These are phyloP conservation scores for Ophiostoma himal-ulmi DNA, from an alignment of 2,329 filamentous ascomycete species.

Conservation along the genomic window DNA sequence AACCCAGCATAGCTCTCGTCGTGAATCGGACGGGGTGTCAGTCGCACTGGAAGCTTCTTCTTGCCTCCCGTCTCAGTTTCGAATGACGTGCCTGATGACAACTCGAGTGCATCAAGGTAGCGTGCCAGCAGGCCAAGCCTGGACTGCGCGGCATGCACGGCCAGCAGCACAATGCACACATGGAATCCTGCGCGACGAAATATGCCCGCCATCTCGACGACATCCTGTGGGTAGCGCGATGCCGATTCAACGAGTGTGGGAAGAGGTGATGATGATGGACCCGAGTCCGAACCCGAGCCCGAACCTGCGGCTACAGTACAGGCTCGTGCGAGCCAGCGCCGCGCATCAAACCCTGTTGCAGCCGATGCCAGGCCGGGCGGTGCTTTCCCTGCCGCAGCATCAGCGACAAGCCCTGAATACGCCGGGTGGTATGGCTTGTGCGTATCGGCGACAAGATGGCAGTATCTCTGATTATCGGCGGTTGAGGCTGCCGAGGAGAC, in stretches of 20 bases:
- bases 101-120: constrained; percentile 32
- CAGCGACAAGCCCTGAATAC: constrained; percentile 33
- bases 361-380: constrained; percentile 36
- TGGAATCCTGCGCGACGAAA: constrained; percentile 36
- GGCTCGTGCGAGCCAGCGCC: constrained; percentile 41
- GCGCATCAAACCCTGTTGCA: constrained; percentile 39
- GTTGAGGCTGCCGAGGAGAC: not conserved
- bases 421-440: constrained; percentile 46
- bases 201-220: constrained; percentile 34
- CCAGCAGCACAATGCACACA: constrained; percentile 39
- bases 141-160: constrained; percentile 39
- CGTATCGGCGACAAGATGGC: constrained; percentile 45
- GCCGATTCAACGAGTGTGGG: constrained; percentile 43
- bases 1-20: constrained; percentile 42
- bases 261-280: constrained; percentile 23
- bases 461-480: constrained; percentile 23
- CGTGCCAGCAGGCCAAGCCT: constrained; percentile 40
- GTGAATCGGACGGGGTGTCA: constrained; percentile 42
- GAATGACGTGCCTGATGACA: constrained; percentile 22
- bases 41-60: constrained; percentile 33
- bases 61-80: not conserved
- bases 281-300: not conserved
- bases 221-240: constrained; percentile 41
- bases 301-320: constrained; percentile 32
- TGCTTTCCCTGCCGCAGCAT: constrained; percentile 24